Conservation (phyloP, 78 protist species). For the Dictyostelium brefeldianum region DNA sequence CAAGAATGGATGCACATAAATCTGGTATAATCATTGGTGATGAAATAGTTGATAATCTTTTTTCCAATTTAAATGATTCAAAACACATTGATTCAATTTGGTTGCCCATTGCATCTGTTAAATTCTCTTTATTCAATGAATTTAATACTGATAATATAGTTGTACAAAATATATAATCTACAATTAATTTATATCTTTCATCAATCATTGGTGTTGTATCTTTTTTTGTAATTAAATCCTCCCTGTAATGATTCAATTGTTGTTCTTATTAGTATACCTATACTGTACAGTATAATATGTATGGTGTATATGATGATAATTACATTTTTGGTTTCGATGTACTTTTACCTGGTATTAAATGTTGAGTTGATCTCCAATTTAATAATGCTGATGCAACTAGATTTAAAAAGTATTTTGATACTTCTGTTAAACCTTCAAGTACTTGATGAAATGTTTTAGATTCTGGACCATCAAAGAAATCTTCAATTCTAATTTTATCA, state of each 20-base stretch:
- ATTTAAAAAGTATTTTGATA: constrained; percentile 65
- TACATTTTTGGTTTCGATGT: constrained; percentile 65
- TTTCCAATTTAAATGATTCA: constrained; percentile 55
- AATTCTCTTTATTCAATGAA: constrained; percentile 59
- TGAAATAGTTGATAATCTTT: neutral
- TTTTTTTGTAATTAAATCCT: constrained; percentile 39
- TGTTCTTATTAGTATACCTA: neutral
- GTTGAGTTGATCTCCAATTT: constrained; percentile 77
- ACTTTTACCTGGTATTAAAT: constrained; percentile 66
- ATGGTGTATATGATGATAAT: neutral
- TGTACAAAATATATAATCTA: constrained; percentile 75
- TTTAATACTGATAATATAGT: constrained; percentile 30
- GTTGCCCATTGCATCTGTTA: constrained; percentile 42
- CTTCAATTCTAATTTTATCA: constrained; percentile 75
- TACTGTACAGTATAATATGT: neutral
- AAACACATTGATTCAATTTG: constrained; percentile 74
- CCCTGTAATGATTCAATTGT: constrained; percentile 54
- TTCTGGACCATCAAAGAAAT: constrained; percentile 76
- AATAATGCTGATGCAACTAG: constrained; percentile 51
- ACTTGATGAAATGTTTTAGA: constrained; percentile 75
- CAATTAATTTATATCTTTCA: constrained; percentile 74
- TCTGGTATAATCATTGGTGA: constrained; percentile 58
- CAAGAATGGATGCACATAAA: constrained; percentile 64
- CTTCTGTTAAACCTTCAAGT: constrained; percentile 64
- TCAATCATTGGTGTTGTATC: constrained; percentile 71